Percentiles rank a stretch among this genome's conserved stretches.
Conservation (phyloP, 2,329 filamentous ascomycete species). For the Xylariaceae sp. region DNA sequence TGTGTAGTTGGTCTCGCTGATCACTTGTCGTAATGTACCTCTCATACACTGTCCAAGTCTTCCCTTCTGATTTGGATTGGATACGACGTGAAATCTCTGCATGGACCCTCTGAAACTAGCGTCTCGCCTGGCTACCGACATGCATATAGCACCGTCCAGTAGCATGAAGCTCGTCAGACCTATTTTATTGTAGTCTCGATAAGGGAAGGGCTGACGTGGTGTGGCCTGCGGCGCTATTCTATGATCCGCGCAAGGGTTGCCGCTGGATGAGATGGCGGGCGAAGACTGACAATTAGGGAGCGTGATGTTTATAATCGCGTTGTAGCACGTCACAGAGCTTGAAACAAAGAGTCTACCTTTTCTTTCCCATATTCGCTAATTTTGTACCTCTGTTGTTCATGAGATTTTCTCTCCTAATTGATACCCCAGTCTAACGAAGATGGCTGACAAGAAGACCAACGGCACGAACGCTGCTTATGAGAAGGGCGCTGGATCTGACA, state of each 20-base stretch:
- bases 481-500: slow-evolving; percentile 9
- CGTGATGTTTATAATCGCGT: slow-evolving; percentile 10
- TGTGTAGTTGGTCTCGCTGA: neutral
- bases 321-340: neutral
- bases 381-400: neutral
- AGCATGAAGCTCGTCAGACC: neutral
- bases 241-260: neutral
- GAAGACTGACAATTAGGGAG: neutral
- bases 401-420: slow-evolving; percentile 3
- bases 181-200: slow-evolving; percentile 4
- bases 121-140: slow-evolving; percentile 3
- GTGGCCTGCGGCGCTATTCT: neutral
- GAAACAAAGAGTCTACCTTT: neutral
- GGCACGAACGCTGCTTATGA: slow-evolving; percentile 7
- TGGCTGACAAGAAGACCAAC: slow-evolving; percentile 16
- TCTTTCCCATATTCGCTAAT: neutral
- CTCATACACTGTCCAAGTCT: neutral
- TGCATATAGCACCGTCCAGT: neutral
- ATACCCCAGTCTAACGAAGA: slow-evolving; percentile 13
- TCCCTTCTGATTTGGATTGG: slow-evolving; percentile 2
- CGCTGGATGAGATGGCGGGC: neutral
- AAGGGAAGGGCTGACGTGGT: slow-evolving; percentile 1
- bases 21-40: neutral
- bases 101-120: slow-evolving; percentile 14
- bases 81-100: slow-evolving; percentile 14